Evolutionary conservation across 2,329 filamentous ascomycete species (phyloP), one percentile per base, ranked within the genome.

Genomic region (Penicillium hesseltinei): DNA sequence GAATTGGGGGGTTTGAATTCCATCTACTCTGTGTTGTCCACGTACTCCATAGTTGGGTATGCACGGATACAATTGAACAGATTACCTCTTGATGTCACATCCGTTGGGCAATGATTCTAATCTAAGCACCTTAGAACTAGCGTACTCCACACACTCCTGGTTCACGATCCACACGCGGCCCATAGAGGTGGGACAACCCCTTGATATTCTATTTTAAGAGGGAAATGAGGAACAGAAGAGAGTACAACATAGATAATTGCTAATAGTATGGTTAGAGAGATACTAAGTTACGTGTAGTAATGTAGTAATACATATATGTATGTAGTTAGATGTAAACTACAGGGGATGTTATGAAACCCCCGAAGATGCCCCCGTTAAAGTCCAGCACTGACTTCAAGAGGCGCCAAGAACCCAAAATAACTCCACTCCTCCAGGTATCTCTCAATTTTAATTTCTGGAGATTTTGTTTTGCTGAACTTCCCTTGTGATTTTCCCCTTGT

Each of bases 91-190:
- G n/a, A 46, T 25, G n/a, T 36, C 43, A 56, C 51, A 13, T 58
- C 19, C 19, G 36, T 51, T 43, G 38, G 38, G 15, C 27, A 27
- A 38, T 17, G 29, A 59, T 61, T 60, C 54, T 57, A 65, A 63
- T 61, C 48, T 62, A 62, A 66, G 62, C 55, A 60, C 57, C 8
- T 35, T 33, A 15, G 19, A 39, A 47, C 48, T 66, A 65, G 64
- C 51, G 61, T 45, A 52, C 64, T 66, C 62, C 64, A 66, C 64
- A 33, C 17, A 42, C 57, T 60, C 62, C 56, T 60, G 47, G 58
- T 56, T 55, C 49, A 58, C 54, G 59, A 56, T 68, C 66, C 66
- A 70, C 66, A 60, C 62, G 62, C 61, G 65, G 67, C 60, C 65
- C 59, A 53, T 46, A 48, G 53, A 50, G 54, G 60, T 63, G 61